These are phyloP conservation scores for Otatea glauca DNA, from an alignment of 176 grass and related monocot genomes.

Conservation along the genomic window DNA sequence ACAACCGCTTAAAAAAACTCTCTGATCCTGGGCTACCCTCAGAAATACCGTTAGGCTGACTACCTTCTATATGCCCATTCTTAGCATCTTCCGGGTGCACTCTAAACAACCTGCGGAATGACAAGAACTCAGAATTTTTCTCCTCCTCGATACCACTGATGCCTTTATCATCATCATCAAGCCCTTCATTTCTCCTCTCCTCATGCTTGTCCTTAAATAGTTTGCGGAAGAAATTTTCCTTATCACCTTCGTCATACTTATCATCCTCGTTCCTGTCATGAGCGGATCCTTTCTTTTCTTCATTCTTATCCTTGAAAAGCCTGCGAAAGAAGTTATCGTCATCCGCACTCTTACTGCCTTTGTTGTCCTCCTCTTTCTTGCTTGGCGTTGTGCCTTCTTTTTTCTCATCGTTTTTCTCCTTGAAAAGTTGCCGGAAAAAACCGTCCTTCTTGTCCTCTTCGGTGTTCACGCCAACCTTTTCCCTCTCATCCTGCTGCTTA, in stretches of 20 bases:
- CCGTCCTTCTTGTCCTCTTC: conserved; percentile 76
- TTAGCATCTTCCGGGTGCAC: conserved; percentile 89
- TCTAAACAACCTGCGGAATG: conserved; percentile 92
- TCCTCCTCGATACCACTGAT: conserved; percentile 67
- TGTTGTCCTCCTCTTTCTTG: conserved; percentile 62
- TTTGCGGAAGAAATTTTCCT: conserved; percentile 89
- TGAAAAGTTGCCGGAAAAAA: conserved; percentile 76
- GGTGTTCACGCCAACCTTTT: conserved; percentile 28
- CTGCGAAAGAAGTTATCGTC: conserved; percentile 84
- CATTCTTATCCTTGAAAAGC: conserved; percentile 98
- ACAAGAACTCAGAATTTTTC: conserved; percentile 85
- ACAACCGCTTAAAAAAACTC: conserved; percentile 86
- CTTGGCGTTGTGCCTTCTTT: conserved; percentile 54
- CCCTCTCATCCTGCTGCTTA: conserved; percentile 50
- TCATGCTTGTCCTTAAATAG: conserved; percentile 93
- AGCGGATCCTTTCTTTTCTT: conserved; percentile 69
- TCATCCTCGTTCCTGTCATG: conserved; percentile 70
- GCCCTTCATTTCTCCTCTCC: conserved; percentile 64
- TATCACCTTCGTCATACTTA: conserved; percentile 79
- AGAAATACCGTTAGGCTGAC: conserved; percentile 52
- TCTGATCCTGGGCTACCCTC: conserved; percentile 96
- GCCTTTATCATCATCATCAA: conserved; percentile 56
- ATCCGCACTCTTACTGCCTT: conserved; percentile 51
- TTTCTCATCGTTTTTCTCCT: conserved; percentile 89
- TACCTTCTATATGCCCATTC: conserved; percentile 56